Evolutionary conservation across 2,329 filamentous ascomycete genomes (phyloP), one percentile per base, ranked within the genome.

Genomic region (Aspergillus tanneri): DNA sequence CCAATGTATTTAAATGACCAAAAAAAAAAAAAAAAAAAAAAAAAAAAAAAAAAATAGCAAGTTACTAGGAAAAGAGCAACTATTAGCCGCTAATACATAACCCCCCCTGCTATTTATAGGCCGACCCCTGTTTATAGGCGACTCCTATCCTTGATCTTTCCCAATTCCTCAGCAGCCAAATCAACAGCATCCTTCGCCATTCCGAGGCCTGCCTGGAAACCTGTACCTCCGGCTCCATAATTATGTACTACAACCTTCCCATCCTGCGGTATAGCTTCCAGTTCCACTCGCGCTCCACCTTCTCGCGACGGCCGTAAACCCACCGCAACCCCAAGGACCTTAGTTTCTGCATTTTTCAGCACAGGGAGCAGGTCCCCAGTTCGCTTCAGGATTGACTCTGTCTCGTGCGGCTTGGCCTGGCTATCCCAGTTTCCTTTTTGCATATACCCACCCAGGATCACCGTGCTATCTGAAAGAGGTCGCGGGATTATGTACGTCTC

Each of bases 201-300:
- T 16, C 55, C 53, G 30, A 52, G 52, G 18, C 55, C 55, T 3
- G 74, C 72, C 42, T 76, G 73, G 50, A 72, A 77, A 0, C 73
- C 74, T 2, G 73, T 73, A 8, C 73, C 73, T 1, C 73, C 72
- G 4, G 73, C 73, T 4, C 74, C 74, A 51, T 77, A 57, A 25
- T 59, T 60, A 41, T 60, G 57, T 9, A 60, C 52, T n/a, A 61
- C 36, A 1, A 28, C 21, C 2, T 14, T 34, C 5, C 14, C 18
- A 3, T 37, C 48, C 10, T 45, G 1, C 14, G 24, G 18, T 3
- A 50, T 45, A 18, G 41, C n/a, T 19, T 57, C 45, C n/a, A 25
- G 43, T 5, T 50, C 41, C n/a, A 59, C 50, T 9, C 55, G 55
- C 11, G 53, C 50, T 1, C 56, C 56, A 5, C 46, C 53, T 18